Conservation (phyloP, 78 protist species). For the Trichosphaerium sp. region DNA sequence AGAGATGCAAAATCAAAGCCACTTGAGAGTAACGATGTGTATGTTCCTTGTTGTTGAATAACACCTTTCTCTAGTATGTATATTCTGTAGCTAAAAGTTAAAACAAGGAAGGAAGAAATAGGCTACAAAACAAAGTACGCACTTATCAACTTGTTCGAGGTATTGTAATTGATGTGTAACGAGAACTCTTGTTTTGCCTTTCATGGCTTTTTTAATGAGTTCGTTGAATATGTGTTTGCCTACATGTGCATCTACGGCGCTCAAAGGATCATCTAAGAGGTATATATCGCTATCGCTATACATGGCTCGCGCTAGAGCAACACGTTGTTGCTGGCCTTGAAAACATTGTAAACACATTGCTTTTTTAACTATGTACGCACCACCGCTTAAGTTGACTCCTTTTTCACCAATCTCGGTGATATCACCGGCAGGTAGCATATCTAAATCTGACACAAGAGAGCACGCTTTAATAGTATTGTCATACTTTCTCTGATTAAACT, state of each 20-base stretch:
- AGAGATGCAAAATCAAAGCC: no score
- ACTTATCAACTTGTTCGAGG: conserved; percentile 11
- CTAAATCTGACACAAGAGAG: conserved; percentile 27
- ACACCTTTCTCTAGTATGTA: no score
- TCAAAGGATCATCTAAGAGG: conserved; percentile 30
- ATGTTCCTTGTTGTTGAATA: no score
- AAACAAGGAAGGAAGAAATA: no score
- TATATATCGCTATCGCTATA: conserved; percentile 19
- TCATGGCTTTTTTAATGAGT: conserved; percentile 10
- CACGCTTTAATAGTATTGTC: conserved; percentile 49
- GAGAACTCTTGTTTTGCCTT: conserved; percentile 16
- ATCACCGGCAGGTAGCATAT: conserved; percentile 39
- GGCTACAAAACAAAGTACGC: conserved; percentile 11
- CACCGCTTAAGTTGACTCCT: conserved; percentile 71
- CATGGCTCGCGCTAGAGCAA: conserved; percentile 76
- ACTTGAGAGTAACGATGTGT: no score
- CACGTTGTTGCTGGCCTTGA: not conserved
- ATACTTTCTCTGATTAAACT: conserved; percentile 39
- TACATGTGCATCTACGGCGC: conserved; percentile 47
- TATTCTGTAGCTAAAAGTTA: no score
- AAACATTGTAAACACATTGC: not conserved
- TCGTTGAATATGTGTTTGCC: conserved; percentile 2
- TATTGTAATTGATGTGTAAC: conserved; percentile 53
- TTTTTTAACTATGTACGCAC: conserved; percentile 33
- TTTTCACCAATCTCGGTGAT: conserved; percentile 67